Base-by-base conservation (phyloP, 352 stramenopile genomes). In the Peronospora belbahrii region DNA sequence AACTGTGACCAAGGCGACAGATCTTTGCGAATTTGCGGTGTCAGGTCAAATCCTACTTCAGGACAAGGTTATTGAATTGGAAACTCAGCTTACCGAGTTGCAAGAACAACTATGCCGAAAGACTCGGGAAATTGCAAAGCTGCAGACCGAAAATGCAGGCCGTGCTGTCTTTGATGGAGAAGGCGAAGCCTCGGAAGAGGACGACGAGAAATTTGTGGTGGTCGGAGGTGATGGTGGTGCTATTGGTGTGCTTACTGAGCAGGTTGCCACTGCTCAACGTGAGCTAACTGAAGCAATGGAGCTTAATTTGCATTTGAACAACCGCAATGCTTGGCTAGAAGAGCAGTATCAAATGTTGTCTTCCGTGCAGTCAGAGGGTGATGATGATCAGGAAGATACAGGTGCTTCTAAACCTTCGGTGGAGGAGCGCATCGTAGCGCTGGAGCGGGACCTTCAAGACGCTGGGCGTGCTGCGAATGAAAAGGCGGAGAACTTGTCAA, bases 221-320 rank as follows among this genome's bases (percentile, higher is more conserved):
- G 18, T 83, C 42, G 78, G 70, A 77, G 42, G 59, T 56, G 53
- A 72, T 62, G 38, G 51, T 35, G 42, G 35, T 2, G 47, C 72
- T 19, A 80, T 93, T 23, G 67, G 70, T 9, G 34, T 85, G 11
- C 59, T 93, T 2, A 85, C 81, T 0, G 72, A 88, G 9, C 81
- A 93, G 41, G 76, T 88, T 25, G 57, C 66, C 2, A 70, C 67
- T 19, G 70, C 73, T 17, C 81, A 93, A 49, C 68, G 65, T 23
- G 78, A 90, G 48, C 56, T 93, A 5, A 85, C 76, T n/a, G 74
- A 88, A 14, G 74, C 78, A 3, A 89, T 93, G 78, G 74, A 90
- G 17, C 38, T 93, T 41, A 90, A 90, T 30, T 51, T 89, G 19
- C 71, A 88, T 20, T 46, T 93, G 34, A 89, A 70, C 52, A 84